phyloP scores from a whole-genome alignment of 495 filamentous ascomycete species.

The Platismatia glauca region DNA sequence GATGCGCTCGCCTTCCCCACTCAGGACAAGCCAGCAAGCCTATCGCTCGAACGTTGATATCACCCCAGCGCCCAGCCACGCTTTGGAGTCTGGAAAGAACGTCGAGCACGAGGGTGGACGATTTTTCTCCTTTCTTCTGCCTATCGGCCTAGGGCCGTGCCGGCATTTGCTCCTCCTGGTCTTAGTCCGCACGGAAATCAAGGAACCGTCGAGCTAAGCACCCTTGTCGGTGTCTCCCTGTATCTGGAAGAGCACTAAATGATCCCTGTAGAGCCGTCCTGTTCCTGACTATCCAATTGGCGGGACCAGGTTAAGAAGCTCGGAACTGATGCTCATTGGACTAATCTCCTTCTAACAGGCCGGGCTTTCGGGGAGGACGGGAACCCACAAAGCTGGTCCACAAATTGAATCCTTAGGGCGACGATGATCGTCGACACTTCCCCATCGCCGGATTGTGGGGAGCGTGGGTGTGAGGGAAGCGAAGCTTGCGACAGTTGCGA shows the following conservation, averaged over 20 bases:
- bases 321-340: conserved; percentile 14
- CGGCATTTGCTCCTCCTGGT: conserved; percentile 7
- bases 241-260: conserved; percentile 7
- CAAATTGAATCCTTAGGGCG: background rate
- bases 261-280: conserved; percentile 11
- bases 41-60: conserved; percentile 4
- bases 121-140: conserved; percentile 7
- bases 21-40: background rate
- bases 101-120: background rate
- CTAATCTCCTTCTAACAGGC: background rate
- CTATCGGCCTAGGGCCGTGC: conserved; percentile 12
- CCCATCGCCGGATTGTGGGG: background rate
- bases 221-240: conserved; percentile 7
- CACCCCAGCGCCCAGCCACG: no score
- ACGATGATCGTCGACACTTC: background rate
- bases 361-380: conserved; percentile 19
- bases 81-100: no score
- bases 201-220: conserved; percentile 2
- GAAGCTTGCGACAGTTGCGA: background rate
- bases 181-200: background rate
- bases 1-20: conserved; percentile 5
- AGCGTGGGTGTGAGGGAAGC: background rate
- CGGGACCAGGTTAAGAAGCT: conserved; percentile 2
- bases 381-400: conserved; percentile 6
- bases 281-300: conserved; percentile 26